A percentile compares a stretch with the other conserved stretches of the same genome.
These are phyloP conservation scores for Phytophthora agathidicida DNA, from an alignment of 352 stramenopile species.

Conservation along the genomic window DNA sequence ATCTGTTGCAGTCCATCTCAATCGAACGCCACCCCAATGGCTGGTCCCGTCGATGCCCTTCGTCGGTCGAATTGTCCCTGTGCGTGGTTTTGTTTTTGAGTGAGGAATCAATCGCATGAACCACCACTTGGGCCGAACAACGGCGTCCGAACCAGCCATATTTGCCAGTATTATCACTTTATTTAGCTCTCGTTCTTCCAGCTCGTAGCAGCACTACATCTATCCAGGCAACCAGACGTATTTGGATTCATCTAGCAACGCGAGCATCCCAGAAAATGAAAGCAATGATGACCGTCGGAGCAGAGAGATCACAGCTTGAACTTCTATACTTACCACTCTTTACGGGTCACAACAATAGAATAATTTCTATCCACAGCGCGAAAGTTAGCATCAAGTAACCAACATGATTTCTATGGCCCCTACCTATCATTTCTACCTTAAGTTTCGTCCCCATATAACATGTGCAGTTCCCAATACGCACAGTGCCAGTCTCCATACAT, in stretches of 20 bases:
- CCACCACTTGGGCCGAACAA: slow-evolving; percentile 6
- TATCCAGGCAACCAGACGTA: neutral
- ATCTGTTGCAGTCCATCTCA: neutral
- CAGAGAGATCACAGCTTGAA: too few species aligned
- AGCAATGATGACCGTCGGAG: too few species aligned
- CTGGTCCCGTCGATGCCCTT: neutral
- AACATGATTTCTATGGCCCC: too few species aligned
- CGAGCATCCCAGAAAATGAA: too few species aligned
- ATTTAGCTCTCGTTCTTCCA: too few species aligned
- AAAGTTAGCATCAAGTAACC: too few species aligned
- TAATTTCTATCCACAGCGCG: too few species aligned
- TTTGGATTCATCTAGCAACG: neutral
- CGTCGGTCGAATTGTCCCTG: neutral
- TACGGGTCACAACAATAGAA: too few species aligned
- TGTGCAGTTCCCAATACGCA: slow-evolving; percentile 20
- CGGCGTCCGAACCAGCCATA: slow-evolving; percentile 1
- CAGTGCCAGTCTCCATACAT: slow-evolving; percentile 13
- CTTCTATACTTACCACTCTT: too few species aligned
- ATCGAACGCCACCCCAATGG: neutral
- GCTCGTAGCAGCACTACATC: slow-evolving; percentile 3
- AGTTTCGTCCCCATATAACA: neutral
- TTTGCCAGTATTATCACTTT: neutral
- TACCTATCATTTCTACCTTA: too few species aligned
- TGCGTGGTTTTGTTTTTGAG: slow-evolving; percentile 26
- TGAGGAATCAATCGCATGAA: slow-evolving; percentile 22